Conservation (phyloP, 345 rosid genomes). For the Syzygium oleosum region DNA sequence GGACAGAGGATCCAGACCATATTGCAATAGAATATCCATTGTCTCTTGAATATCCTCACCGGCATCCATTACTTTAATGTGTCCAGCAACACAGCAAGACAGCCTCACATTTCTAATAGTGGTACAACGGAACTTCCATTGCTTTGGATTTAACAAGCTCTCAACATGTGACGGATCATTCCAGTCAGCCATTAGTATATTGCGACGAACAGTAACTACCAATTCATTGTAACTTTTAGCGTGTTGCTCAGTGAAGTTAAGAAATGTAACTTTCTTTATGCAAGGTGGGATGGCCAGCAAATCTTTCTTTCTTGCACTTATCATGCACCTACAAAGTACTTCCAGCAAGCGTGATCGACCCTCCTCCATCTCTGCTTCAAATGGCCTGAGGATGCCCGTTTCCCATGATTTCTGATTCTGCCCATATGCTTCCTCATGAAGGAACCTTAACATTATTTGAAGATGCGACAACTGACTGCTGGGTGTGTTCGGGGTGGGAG, state of each 20-base stretch:
- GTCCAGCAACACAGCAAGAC: constrained; percentile 98
- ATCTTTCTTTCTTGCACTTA: constrained; percentile 89
- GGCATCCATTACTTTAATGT: constrained; percentile 71
- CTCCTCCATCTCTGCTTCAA: constrained; percentile 89
- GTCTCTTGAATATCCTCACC: constrained; percentile 96
- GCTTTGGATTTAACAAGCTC: constrained; percentile 91
- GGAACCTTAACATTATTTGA: constrained; percentile 85
- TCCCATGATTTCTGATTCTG: constrained; percentile 81
- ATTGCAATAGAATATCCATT: constrained; percentile 65
- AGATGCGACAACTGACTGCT: constrained; percentile 79
- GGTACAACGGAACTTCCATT: constrained; percentile 78
- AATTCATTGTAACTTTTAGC: constrained; percentile 93
- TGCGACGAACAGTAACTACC: constrained; percentile 85
- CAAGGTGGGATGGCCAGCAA: constrained; percentile 89
- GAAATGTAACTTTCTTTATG: constrained; percentile 65
- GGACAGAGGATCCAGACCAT: constrained; percentile 49
- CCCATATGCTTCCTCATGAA: constrained; percentile 90
- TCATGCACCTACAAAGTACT: constrained; percentile 81
- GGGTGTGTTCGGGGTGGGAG: constrained; percentile 89
- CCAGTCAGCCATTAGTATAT: constrained; percentile 95
- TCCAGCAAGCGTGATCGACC: constrained; percentile 67
- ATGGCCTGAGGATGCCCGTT: constrained; percentile 81
- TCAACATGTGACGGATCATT: constrained; percentile 98
- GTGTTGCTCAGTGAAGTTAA: constrained; percentile 69
- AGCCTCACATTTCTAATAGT: constrained; percentile 76